Conservation (phyloP, 2,329 filamentous ascomycete genomes). For the Rhinocladiella mackenziei region DNA sequence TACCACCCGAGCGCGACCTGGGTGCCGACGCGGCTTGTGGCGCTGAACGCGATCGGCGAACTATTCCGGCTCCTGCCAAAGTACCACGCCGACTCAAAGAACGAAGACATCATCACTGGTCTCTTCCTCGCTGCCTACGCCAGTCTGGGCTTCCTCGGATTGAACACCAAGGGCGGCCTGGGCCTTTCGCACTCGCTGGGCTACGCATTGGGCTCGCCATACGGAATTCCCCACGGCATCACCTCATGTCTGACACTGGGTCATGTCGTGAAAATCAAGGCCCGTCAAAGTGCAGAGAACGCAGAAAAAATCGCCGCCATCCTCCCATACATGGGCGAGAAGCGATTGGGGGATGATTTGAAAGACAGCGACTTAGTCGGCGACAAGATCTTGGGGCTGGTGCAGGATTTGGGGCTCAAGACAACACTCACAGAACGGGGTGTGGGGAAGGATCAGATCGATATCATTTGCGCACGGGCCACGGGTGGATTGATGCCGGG, state of each 20-base stretch:
- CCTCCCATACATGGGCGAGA: slow-evolving; percentile 27
- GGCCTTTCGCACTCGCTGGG: slow-evolving; percentile 48
- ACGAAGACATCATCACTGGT: slow-evolving; percentile 48
- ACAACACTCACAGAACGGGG: slow-evolving; percentile 27
- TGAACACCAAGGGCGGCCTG: slow-evolving; percentile 49
- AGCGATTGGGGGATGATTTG: slow-evolving; percentile 25
- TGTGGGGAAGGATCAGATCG: slow-evolving; percentile 27
- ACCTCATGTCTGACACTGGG: slow-evolving; percentile 54
- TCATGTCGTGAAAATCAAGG: slow-evolving; percentile 53
- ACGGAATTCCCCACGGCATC: slow-evolving; percentile 54
- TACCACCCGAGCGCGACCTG: slow-evolving; percentile 52
- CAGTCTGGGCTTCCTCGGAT: slow-evolving; percentile 48
- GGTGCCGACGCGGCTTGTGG: slow-evolving; percentile 47
- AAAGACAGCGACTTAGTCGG: slow-evolving; percentile 26
- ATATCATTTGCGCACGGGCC: slow-evolving; percentile 25
- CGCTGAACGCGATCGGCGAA: slow-evolving; percentile 43
- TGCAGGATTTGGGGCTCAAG: slow-evolving; percentile 27
- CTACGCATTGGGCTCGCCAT: slow-evolving; percentile 54
- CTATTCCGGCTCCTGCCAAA: slow-evolving; percentile 48
- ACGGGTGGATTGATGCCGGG: slow-evolving; percentile 22
- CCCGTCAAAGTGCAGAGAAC: slow-evolving; percentile 43
- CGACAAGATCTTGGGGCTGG: slow-evolving; percentile 27
- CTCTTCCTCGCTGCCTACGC: slow-evolving; percentile 53
- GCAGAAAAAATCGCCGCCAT: slow-evolving; percentile 31
- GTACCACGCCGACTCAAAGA: slow-evolving; percentile 39